Evolutionary conservation across 2,329 filamentous ascomycete genomes (phyloP).

Genomic region (Colletotrichum phormii): DNA sequence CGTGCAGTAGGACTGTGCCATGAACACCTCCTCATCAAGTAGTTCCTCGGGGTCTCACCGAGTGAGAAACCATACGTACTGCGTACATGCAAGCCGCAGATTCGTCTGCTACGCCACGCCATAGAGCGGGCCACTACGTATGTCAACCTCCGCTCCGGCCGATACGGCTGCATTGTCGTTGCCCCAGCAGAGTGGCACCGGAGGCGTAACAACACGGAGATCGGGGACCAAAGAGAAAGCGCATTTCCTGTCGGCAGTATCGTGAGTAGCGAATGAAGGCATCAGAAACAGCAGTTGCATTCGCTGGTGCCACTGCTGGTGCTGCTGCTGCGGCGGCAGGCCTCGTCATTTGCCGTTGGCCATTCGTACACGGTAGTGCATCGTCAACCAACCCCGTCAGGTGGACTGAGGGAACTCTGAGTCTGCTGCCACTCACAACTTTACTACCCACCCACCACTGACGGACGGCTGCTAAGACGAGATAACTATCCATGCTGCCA

Average conservation of each 20-base stretch:
- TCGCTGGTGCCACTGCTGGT: not conserved
- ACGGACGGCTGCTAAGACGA: conserved; percentile 16
- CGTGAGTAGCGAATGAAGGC: not conserved
- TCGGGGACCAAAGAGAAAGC: not conserved
- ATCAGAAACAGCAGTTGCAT: conserved; percentile 2
- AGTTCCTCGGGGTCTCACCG: conserved; percentile 13
- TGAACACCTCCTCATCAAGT: not conserved
- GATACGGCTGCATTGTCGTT: not conserved
- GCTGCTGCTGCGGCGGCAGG: not conserved
- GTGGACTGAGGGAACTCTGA: not conserved
- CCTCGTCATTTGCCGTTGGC: conserved; percentile 16
- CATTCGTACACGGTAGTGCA: not conserved
- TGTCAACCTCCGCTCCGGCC: conserved; percentile 13
- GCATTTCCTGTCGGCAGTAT: conserved; percentile 2
- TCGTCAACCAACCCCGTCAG: conserved; percentile 1
- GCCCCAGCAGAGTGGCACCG: conserved; percentile 19
- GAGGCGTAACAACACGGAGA: conserved; percentile 10
- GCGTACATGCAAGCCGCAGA: conserved; percentile 17
- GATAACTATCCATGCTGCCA: conserved; percentile 28
- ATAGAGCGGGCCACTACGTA: not conserved
- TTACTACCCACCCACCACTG: conserved; percentile 1
- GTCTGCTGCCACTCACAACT: not conserved
- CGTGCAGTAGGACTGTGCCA: not conserved
- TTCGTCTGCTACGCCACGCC: conserved; percentile 2
- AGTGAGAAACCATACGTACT: conserved; percentile 7